Evolutionary conservation across 176 grass and related monocot genomes (phyloP), one percentile per base, ranked within the genome.

Genomic region (Zizania latifolia): DNA sequence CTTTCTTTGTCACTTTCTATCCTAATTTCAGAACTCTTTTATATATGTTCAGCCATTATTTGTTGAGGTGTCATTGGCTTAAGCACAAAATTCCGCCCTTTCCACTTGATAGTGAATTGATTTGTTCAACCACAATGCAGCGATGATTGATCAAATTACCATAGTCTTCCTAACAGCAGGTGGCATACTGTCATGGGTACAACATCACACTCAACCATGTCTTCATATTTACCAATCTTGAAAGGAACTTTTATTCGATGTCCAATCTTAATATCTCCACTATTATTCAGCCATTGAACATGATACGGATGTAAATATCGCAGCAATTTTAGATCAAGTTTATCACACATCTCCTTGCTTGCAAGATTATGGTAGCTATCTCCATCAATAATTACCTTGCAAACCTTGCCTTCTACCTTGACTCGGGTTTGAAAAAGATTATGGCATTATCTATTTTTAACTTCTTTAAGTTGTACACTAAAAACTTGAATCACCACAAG

Each of bases 331-430:
- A 56, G 19, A 5, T 48, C 31, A 7, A 56, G 33, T 4, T 72
- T 72, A 7, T 56, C 70, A 72, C 48, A 54, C 70, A 72, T 71
- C 22, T 71, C 62, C 2, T 10, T 48, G 41, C 66, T 48, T n/a
- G 65, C 7, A 64, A 53, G 19, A n/a, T 39, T 65, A 19, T 66
- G 35, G 36, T 19, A 41, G n/a, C 69, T 55, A 10, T 46, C 32
- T 37, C 46, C 48, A 56, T 37, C 50, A 56, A 16, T 15, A 14
- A 56, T 46, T 3, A 45, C 7, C 24, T 55, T 72, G 8, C 57
- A 31, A 4, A 59, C 57, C 27, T 59, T 59, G 57, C 31, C 57
- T 16, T 59, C 4, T 4, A 59, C 13, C 11, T 30, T 59, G 9
- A 12, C 57, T 31, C 58, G 16, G 8, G 39, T 41, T 41, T 41